Evolutionary conservation across 768 basidiomycete genomes (phyloP).

Genomic region (Boletus subparvulus): DNA sequence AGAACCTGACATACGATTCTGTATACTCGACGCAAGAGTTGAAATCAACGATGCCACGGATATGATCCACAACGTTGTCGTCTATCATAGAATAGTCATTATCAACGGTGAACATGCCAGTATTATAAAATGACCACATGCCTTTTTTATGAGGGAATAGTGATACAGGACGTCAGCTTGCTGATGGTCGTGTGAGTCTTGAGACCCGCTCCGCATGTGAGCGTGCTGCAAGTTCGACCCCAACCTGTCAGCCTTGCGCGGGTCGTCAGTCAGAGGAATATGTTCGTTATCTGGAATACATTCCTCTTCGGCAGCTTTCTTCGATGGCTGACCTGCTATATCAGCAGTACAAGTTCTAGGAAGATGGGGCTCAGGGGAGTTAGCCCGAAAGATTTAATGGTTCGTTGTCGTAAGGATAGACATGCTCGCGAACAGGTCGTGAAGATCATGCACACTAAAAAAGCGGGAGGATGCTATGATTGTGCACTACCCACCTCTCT

Average conservation of each 20-base stretch:
- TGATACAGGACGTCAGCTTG: too few species aligned
- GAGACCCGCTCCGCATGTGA: too few species aligned
- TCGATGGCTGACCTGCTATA: background rate
- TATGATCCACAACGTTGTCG: slow-evolving; percentile 28
- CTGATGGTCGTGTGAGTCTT: too few species aligned
- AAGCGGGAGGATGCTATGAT: background rate
- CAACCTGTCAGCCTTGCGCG: slow-evolving; percentile 34
- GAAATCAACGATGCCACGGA: slow-evolving; percentile 26
- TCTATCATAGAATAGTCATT: slow-evolving; percentile 12
- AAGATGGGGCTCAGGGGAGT: background rate
- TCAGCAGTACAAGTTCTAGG: slow-evolving; percentile 1
- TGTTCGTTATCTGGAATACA: slow-evolving; percentile 35
- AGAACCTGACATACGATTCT: slow-evolving; percentile 25
- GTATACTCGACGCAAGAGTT: slow-evolving; percentile 29
- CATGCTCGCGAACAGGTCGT: slow-evolving; percentile 11
- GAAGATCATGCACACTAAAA: slow-evolving; percentile 6
- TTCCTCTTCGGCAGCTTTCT: slow-evolving; percentile 5
- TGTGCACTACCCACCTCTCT: slow-evolving; percentile 4
- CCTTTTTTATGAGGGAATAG: slow-evolving; percentile 45
- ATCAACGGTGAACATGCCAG: background rate
- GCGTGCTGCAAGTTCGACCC: too few species aligned
- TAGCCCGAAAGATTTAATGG: background rate
- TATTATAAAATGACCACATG: slow-evolving; percentile 19
- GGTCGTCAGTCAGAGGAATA: slow-evolving; percentile 53
- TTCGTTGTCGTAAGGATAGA: slow-evolving; percentile 3